Base-by-base conservation (phyloP, 495 filamentous ascomycete species). In the Saxispiralis lemnorum region DNA sequence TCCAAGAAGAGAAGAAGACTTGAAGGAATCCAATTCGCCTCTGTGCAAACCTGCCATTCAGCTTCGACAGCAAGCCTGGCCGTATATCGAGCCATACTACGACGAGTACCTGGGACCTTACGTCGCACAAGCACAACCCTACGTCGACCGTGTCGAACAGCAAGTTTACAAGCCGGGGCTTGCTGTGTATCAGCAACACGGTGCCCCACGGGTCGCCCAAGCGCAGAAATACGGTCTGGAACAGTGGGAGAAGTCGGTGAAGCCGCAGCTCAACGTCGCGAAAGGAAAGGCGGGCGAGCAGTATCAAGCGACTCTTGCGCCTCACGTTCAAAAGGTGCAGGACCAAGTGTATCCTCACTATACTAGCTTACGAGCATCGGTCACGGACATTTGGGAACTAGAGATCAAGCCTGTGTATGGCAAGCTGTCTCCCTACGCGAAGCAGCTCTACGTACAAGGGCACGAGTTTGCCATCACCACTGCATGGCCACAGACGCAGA, bases 51-150 rank as follows among this genome's bases (percentile, higher is more conserved):
- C 83, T 3, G 92, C 88, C 56, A 71, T 94, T 40, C 66, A 76
- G 38, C 63, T 74, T 40, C 76, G 76, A 44, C 71, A 78, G 2
- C 67, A 78, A 32, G 62, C 83, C 37, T 61, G 71, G 20, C 89
- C 92, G 7, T 77, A 89, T 56, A 50, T 92, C 30, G 66, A 75
- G 36, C 92, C 92, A 17, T 95, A 94, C 63, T 96, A 94, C 57
- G 65, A 87, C 46, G 55, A 68, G 28, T 94, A 94, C 52, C 77
- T 78, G 6, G 80, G 79, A 1, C 84, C 81, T 11, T 84, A 93
- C 51, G 73, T 93, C 38, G 73, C 85, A n/a, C 54, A 70, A 18
- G 79, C 71, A 19, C 71, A 72, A 28, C 86, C 86, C 0, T 92
- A 93, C 57, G 74, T 81, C 49, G 51, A 75, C 11, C 64, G 67